Evolutionary conservation across 352 stramenopile species (phyloP).

Genomic region (Phytophthora agathidicida): DNA sequence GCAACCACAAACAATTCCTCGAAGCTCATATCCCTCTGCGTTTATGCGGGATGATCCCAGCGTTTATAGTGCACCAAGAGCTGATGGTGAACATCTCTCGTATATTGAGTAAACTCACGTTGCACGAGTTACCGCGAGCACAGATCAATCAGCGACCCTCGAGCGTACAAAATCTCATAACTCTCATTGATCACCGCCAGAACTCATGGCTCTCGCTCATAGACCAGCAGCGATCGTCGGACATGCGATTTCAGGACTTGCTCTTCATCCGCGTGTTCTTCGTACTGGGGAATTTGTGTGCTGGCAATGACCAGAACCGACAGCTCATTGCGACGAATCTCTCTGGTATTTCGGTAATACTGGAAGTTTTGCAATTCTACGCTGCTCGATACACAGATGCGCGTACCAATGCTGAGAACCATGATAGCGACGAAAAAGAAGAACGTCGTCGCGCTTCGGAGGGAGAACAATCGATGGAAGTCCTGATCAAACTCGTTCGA

Average conservation of each 20-base stretch:
- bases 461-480: constrained; percentile 47
- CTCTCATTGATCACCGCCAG: constrained; percentile 45
- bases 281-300: constrained; percentile 87
- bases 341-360: constrained; percentile 38
- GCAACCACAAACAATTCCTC: constrained; percentile 75
- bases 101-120: constrained; percentile 82
- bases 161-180: constrained; percentile 53
- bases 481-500: constrained; percentile 85
- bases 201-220: constrained; percentile 48
- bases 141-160: constrained; percentile 64
- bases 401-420: neutral
- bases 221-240: constrained; percentile 38
- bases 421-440: constrained; percentile 5
- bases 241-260: constrained; percentile 52
- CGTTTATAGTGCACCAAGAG: constrained; percentile 63
- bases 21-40: constrained; percentile 50
- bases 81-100: constrained; percentile 81
- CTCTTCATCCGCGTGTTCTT: constrained; percentile 84
- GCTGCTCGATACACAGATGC: constrained; percentile 36
- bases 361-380: constrained; percentile 58
- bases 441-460: constrained; percentile 10
- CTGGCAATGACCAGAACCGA: constrained; percentile 83
- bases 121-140: constrained; percentile 71
- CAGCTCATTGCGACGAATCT: constrained; percentile 42
- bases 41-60: constrained; percentile 51